phyloP scores from a whole-genome alignment of 2,329 filamentous ascomycete genomes.

The Talaromyces sp. region DNA sequence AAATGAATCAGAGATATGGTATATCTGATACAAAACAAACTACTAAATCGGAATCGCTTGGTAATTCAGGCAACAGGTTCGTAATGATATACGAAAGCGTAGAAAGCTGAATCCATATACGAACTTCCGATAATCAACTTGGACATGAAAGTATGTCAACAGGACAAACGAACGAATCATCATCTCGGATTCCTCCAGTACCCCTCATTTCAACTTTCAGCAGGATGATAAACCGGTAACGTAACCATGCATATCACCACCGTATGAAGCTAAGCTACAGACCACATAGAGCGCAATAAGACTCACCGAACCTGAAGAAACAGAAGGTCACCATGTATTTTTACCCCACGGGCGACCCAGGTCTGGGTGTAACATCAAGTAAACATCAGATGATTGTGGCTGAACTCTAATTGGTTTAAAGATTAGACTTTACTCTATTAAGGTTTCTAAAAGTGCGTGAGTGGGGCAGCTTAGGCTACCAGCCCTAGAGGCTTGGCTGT shows the following conservation, averaged over 20 bases:
- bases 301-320: constrained; percentile 1
- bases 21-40: background rate
- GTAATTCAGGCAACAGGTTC: background rate
- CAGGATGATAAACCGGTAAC: background rate
- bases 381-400: background rate
- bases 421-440: background rate
- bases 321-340: background rate
- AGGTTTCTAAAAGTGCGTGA: background rate
- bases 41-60: background rate
- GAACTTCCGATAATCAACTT: background rate
- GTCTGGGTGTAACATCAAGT: background rate
- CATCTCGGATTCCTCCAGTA: background rate
- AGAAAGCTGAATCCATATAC: background rate
- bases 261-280: background rate
- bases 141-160: background rate
- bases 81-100: background rate
- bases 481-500: background rate
- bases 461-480: background rate
- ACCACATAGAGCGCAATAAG: background rate
- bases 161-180: background rate
- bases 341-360: constrained; percentile 5
- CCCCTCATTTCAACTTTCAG: background rate
- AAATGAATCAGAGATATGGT: background rate
- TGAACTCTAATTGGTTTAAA: constrained; percentile 6
- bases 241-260: background rate